Evolutionary conservation across 257 asterid species (phyloP).

Genomic region (Vinca minor): DNA sequence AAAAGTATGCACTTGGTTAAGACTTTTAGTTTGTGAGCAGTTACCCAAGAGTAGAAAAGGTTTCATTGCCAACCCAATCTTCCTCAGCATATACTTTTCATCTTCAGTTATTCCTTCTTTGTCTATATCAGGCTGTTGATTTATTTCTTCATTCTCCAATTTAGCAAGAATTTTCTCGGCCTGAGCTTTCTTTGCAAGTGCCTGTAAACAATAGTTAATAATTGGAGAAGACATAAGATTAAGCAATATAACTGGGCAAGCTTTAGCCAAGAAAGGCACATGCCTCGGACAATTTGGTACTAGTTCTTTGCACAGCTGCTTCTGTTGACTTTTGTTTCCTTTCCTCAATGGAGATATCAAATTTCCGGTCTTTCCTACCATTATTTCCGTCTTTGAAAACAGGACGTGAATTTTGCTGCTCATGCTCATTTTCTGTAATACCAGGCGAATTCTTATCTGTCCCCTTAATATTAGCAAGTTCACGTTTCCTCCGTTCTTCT

Average conservation of each 20-base stretch:
- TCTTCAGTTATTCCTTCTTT: conserved; percentile 97
- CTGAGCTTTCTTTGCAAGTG: conserved; percentile 59
- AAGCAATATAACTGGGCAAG: conserved; percentile 15
- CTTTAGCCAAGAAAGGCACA: conserved; percentile 22
- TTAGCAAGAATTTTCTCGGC: conserved; percentile 78
- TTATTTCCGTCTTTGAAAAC: conserved; percentile 29
- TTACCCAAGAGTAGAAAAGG: conserved; percentile 83
- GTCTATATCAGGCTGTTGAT: conserved; percentile 52
- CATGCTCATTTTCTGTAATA: conserved; percentile 20
- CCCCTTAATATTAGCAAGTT: conserved; percentile 24
- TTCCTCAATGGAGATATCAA: conserved; percentile 24
- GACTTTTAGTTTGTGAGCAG: conserved; percentile 21
- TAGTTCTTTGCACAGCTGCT: conserved; percentile 48
- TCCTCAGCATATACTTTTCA: conserved; percentile 92
- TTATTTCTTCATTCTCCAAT: conserved; percentile 47
- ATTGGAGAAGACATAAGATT: conserved; percentile 13
- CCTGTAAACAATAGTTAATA: conserved; percentile 40
- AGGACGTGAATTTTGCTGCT: conserved; percentile 18
- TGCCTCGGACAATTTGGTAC: conserved; percentile 56
- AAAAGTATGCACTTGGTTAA: not conserved
- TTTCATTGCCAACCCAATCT: conserved; percentile 81
- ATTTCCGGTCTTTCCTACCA: conserved; percentile 19
- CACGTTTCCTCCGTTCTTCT: conserved; percentile 60
- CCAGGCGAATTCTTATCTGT: conserved; percentile 15
- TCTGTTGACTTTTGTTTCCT: conserved; percentile 33